Conservation (phyloP, 371 early-diverging fungal species). For the Syncephalastrum monosporum region DNA sequence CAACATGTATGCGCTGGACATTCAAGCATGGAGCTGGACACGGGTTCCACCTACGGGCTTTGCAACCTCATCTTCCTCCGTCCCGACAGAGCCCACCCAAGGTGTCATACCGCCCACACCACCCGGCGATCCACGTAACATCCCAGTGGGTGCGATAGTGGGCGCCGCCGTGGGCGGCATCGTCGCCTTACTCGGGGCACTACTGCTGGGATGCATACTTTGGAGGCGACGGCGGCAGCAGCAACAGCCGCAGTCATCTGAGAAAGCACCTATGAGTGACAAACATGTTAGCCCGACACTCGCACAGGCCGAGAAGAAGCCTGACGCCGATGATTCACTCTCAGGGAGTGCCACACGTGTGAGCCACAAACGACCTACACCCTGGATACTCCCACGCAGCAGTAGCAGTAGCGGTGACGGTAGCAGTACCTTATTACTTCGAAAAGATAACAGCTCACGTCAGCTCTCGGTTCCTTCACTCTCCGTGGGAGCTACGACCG, state of each 20-base stretch:
- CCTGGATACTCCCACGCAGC: too few relatives aligned
- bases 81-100: neutral
- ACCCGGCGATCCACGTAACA: neutral
- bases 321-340: too few relatives aligned
- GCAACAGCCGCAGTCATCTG: neutral
- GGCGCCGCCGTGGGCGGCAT: conserved; percentile 25
- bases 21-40: conserved; percentile 23
- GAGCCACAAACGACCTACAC: too few relatives aligned
- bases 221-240: conserved; percentile 10
- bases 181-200: conserved; percentile 11
- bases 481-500: neutral
- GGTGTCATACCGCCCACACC: neutral
- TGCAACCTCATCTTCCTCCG: neutral
- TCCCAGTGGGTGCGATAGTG: conserved; percentile 18
- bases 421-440: neutral
- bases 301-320: too few relatives aligned
- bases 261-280: too few relatives aligned
- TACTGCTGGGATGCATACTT: conserved; percentile 3
- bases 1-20: conserved; percentile 26
- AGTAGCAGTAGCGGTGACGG: neutral
- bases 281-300: too few relatives aligned
- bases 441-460: neutral
- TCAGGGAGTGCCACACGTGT: too few relatives aligned
- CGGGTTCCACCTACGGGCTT: conserved; percentile 16
- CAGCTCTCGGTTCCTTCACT: neutral